Conservation (phyloP, 2,329 filamentous ascomycete genomes). For the Cladorrhinum sp. region DNA sequence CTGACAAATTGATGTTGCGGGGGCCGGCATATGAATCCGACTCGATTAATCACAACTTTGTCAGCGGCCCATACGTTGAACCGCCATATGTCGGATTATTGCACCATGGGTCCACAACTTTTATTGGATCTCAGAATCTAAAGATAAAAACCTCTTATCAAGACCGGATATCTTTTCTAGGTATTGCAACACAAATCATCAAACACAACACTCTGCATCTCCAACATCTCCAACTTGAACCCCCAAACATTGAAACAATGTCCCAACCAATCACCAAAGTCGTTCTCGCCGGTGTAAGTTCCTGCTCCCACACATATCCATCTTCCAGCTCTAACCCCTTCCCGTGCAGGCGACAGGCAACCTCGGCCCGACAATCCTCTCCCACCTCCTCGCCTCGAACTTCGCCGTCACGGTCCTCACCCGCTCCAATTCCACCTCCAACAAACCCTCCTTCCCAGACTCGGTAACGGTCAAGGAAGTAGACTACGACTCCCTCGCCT, state of each 20-base stretch:
- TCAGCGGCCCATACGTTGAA: not conserved
- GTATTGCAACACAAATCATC: not conserved
- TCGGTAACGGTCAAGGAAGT: slow-evolving; percentile 43
- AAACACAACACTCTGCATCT: too few relatives aligned
- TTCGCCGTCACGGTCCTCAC: slow-evolving; percentile 52
- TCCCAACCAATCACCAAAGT: slow-evolving; percentile 8
- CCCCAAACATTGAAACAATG: not conserved
- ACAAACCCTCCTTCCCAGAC: slow-evolving; percentile 31
- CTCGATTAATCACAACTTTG: too few relatives aligned
- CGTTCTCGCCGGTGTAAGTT: slow-evolving; percentile 16
- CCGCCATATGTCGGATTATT: not conserved
- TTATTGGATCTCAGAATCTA: too few relatives aligned
- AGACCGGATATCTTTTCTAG: not conserved
- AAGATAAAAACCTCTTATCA: too few relatives aligned
- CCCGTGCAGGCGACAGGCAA: slow-evolving; percentile 32
- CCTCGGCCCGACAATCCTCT: slow-evolving; percentile 29
- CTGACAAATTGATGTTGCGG: too few relatives aligned
- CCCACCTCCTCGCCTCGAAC: slow-evolving; percentile 29
- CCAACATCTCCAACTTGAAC: too few relatives aligned
- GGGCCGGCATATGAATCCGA: too few relatives aligned
- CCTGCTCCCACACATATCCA: not conserved
- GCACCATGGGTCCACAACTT: not conserved
- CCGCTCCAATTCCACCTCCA: slow-evolving; percentile 38
- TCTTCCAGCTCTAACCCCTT: not conserved
- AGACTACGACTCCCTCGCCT: slow-evolving; percentile 41